A percentile compares a stretch with the other conserved stretches of the same genome.
phyloP scores from a whole-genome alignment of 1,139 yeast genomes.

The Casaregolazyma lundiana region DNA sequence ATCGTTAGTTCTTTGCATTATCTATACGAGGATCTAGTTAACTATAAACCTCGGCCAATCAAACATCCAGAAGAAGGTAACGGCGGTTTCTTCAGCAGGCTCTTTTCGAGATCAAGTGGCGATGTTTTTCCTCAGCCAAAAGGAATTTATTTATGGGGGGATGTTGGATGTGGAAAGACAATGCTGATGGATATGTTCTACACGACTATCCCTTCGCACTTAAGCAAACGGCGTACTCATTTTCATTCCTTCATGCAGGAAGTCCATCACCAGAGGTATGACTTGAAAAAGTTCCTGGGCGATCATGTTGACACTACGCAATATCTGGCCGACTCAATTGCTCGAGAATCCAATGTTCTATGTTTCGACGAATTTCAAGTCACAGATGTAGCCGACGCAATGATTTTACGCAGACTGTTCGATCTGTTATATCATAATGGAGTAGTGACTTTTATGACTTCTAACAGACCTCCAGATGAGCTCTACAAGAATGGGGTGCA shows the following conservation, averaged over 20 bases:
- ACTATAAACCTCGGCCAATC: conserved; percentile 23
- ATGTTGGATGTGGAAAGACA: conserved; percentile 97
- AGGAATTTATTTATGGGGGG: conserved; percentile 92
- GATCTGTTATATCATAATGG: conserved; percentile 66
- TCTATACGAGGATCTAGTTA: conserved; percentile 23
- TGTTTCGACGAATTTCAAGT: conserved; percentile 94
- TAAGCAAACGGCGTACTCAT: conserved; percentile 77
- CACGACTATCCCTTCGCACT: conserved; percentile 68
- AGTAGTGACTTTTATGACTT: conserved; percentile 83
- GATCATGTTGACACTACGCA: conserved; percentile 80
- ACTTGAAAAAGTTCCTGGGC: conserved; percentile 58
- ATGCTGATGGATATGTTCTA: conserved; percentile 97
- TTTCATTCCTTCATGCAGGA: conserved; percentile 97
- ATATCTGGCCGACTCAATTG: conserved; percentile 75
- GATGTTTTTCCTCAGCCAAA: conserved; percentile 43
- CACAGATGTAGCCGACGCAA: conserved; percentile 97
- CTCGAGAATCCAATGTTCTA: conserved; percentile 66
- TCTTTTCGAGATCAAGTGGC: conserved; percentile 4
- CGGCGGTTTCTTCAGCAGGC: conserved; percentile 7
- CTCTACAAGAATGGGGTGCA: conserved; percentile 91
- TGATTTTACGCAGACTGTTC: conserved; percentile 76
- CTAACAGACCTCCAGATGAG: conserved; percentile 93
- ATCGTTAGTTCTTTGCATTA: conserved; percentile 26
- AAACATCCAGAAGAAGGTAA: background rate
- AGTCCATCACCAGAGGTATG: conserved; percentile 82